These are phyloP conservation scores for Dioszegia crocea DNA, from an alignment of 768 basidiomycete genomes.

Conservation along the genomic window DNA sequence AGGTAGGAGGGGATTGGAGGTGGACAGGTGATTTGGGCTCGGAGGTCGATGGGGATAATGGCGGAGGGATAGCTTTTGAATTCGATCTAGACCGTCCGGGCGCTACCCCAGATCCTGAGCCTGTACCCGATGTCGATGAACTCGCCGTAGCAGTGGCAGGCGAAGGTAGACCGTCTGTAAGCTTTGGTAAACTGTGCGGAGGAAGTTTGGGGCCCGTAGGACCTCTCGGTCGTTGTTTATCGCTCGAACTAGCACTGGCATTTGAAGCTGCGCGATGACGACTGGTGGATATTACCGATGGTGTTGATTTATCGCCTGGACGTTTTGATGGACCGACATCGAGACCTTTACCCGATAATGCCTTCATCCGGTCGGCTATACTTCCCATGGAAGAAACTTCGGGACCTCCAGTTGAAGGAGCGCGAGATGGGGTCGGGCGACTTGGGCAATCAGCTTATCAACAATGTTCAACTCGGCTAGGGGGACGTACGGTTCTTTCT, in stretches of 20 bases:
- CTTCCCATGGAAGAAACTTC: slow-evolving; percentile 59
- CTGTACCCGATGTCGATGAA: no score
- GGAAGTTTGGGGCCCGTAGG: not conserved
- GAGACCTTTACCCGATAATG: slow-evolving; percentile 69
- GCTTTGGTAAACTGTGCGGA: not conserved
- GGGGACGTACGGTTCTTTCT: slow-evolving; percentile 30
- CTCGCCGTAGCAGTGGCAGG: not conserved
- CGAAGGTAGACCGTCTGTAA: not conserved
- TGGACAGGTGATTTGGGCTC: no score
- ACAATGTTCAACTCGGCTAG: slow-evolving; percentile 3
- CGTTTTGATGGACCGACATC: slow-evolving; percentile 50
- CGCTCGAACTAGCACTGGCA: slow-evolving; percentile 3
- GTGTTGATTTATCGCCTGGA: not conserved
- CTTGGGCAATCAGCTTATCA: not conserved
- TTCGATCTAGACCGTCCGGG: not conserved
- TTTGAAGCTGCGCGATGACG: slow-evolving; percentile 5
- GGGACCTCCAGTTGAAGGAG: slow-evolving; percentile 44
- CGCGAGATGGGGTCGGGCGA: slow-evolving; percentile 16
- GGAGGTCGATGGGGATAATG: not conserved
- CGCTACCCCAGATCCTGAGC: no score
- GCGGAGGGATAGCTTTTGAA: not conserved
- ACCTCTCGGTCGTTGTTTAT: not conserved
- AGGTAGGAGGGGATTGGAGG: no score
- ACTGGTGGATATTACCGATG: not conserved
- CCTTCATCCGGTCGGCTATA: slow-evolving; percentile 76